phyloP scores from a whole-genome alignment of 768 basidiomycete species.

The Tulasnella sp. region DNA sequence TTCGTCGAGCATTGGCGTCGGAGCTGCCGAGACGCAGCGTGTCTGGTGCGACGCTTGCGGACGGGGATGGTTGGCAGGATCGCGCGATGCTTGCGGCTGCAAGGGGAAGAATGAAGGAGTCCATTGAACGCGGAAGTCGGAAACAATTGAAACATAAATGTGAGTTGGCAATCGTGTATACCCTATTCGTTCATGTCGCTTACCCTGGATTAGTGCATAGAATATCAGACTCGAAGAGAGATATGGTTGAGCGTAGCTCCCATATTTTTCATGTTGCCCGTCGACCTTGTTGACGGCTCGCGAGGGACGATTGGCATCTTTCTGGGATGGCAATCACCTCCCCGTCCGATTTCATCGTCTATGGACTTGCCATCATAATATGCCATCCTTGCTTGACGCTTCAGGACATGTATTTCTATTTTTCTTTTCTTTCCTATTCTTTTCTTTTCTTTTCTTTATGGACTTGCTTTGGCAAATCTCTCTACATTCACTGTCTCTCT shows the following conservation, averaged over 20 bases:
- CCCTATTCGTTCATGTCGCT: too few species aligned
- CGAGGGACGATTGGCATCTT: neutral
- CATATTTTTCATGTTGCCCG: conserved; percentile 5
- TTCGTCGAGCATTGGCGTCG: conserved; percentile 35
- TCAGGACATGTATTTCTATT: neutral
- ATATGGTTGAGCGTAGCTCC: conserved; percentile 15
- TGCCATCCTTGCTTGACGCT: neutral
- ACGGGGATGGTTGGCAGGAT: conserved; percentile 48
- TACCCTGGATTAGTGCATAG: neutral
- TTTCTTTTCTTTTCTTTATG: too few species aligned
- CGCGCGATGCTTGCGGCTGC: conserved; percentile 42
- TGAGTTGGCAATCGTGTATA: too few species aligned
- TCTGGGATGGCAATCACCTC: neutral
- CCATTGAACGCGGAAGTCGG: too few species aligned
- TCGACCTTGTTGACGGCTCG: neutral
- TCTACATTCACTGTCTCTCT: neutral
- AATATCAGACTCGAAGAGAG: neutral
- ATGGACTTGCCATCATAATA: neutral
- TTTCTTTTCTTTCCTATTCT: conserved; percentile 4
- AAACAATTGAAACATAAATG: too few species aligned
- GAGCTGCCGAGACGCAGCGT: conserved; percentile 46
- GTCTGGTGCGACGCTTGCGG: conserved; percentile 68
- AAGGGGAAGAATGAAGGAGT: conserved; percentile 8
- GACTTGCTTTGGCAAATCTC: neutral
- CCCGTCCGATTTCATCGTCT: neutral